Evolutionary conservation across 1,284 basidiomycete genomes (phyloP).

Genomic region (Ustilago cynodontis): DNA sequence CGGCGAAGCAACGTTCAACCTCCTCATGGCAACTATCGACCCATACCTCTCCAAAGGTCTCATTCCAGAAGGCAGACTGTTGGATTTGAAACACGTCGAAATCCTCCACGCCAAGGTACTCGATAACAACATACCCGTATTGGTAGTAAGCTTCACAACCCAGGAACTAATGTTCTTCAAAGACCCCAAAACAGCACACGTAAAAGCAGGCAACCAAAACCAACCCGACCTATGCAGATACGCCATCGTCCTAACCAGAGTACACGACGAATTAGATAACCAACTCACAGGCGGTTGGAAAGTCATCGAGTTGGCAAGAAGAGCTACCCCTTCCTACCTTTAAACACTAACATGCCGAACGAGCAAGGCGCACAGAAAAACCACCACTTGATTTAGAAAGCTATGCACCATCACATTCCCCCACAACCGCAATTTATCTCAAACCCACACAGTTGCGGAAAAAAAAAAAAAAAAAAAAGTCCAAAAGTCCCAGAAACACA

Average conservation of each 20-base stretch:
- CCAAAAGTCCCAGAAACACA: no score
- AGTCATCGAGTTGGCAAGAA: conserved; percentile 76
- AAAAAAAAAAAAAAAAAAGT: no score
- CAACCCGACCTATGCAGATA: conserved; percentile 93
- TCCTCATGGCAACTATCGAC: conserved; percentile 97
- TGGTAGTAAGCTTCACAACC: conserved; percentile 91
- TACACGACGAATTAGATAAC: conserved; percentile 75
- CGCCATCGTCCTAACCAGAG: conserved; percentile 88
- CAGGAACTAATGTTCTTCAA: conserved; percentile 95
- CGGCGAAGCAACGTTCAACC: conserved; percentile 90
- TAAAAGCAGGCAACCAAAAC: conserved; percentile 86
- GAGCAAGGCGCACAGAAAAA: not conserved
- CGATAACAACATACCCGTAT: conserved; percentile 87
- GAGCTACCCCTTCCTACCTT: conserved; percentile 57
- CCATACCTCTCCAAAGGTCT: conserved; percentile 88
- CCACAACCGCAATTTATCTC: no score
- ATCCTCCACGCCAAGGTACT: conserved; percentile 71
- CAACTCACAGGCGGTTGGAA: conserved; percentile 98
- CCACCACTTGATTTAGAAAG: not conserved
- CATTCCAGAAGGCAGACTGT: conserved; percentile 71
- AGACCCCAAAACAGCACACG: conserved; percentile 86
- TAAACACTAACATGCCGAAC: conserved; percentile 11
- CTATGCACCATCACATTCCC: not conserved
- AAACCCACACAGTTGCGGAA: no score
- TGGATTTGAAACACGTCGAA: conserved; percentile 65